phyloP scores from a whole-genome alignment of 768 basidiomycete genomes.

The Suillus variegatus region DNA sequence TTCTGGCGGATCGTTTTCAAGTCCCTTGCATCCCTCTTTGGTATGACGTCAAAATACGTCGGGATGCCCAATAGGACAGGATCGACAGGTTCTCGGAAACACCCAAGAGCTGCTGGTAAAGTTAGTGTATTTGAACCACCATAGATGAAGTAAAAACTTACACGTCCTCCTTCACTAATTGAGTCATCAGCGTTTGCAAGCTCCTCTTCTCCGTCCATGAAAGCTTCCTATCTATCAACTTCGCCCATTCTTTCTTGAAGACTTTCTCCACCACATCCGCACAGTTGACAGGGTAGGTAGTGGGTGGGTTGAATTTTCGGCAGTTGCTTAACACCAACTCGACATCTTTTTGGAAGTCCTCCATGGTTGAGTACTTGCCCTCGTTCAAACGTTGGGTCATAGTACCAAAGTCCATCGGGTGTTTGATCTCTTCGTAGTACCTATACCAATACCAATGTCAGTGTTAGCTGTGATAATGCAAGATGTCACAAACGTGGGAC shows the following conservation, averaged over 20 bases:
- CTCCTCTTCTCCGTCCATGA: slow-evolving; percentile 79
- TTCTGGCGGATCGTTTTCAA: slow-evolving; percentile 78
- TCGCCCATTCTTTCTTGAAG: slow-evolving; percentile 88
- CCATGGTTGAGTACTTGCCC: slow-evolving; percentile 76
- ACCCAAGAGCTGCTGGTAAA: slow-evolving; percentile 60
- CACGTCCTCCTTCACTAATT: slow-evolving; percentile 68
- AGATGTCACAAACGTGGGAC: slow-evolving; percentile 74
- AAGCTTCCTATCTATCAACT: slow-evolving; percentile 70
- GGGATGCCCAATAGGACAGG: slow-evolving; percentile 82
- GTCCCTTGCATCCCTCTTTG: slow-evolving; percentile 85
- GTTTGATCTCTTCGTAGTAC: slow-evolving; percentile 87
- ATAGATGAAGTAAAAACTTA: slow-evolving; percentile 34
- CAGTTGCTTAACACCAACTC: slow-evolving; percentile 89
- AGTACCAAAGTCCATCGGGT: slow-evolving; percentile 94
- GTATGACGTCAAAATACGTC: slow-evolving; percentile 85
- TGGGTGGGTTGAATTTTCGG: slow-evolving; percentile 87
- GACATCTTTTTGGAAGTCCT: slow-evolving; percentile 76
- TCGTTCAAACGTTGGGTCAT: slow-evolving; percentile 67
- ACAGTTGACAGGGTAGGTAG: slow-evolving; percentile 70
- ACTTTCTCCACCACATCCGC: slow-evolving; percentile 73
- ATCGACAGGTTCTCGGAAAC: slow-evolving; percentile 88
- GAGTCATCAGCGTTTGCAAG: slow-evolving; percentile 68
- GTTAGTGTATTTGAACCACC: slow-evolving; percentile 3
- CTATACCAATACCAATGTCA: slow-evolving; percentile 40
- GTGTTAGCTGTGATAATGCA: background rate